phyloP scores from a whole-genome alignment of 2,329 filamentous ascomycete genomes.

The Epichloe festucae region DNA sequence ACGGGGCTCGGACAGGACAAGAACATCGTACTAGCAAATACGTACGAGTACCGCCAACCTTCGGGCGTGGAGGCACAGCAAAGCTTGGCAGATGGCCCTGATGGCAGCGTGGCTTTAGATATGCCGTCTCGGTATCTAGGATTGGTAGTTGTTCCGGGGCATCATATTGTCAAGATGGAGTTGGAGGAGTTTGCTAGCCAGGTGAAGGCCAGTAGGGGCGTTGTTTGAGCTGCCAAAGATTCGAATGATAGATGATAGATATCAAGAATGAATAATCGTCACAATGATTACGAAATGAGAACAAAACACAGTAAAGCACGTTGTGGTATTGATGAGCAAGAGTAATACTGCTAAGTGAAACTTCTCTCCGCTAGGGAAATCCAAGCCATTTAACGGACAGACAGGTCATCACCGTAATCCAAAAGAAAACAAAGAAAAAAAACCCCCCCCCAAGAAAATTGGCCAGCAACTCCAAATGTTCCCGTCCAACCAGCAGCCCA shows the following conservation, averaged over 20 bases:
- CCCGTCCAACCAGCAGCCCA: constrained; percentile 10
- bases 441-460: background rate
- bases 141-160: constrained; percentile 76
- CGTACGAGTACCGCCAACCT: constrained; percentile 81
- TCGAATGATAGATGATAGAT: no score
- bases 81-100: constrained; percentile 19
- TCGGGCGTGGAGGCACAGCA: constrained; percentile 32
- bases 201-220: constrained; percentile 14
- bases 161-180: constrained; percentile 78
- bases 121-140: constrained; percentile 82
- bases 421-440: background rate
- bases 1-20: constrained; percentile 47
- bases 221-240: background rate
- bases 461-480: constrained; percentile 15
- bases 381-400: constrained; percentile 8
- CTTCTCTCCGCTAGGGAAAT: constrained; percentile 13
- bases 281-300: no score
- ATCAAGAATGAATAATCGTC: no score
- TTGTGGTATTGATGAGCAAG: constrained; percentile 17
- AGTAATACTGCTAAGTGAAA: constrained; percentile 13
- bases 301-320: constrained; percentile 1
- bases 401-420: background rate
- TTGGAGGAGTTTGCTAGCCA: constrained; percentile 62
- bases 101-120: constrained; percentile 43
- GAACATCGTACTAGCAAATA: constrained; percentile 75